A percentile compares a stretch with the other conserved stretches of the same genome.
Evolutionary conservation across 331 rosid genomes (phyloP).

Genomic region (Acacia concinna): DNA sequence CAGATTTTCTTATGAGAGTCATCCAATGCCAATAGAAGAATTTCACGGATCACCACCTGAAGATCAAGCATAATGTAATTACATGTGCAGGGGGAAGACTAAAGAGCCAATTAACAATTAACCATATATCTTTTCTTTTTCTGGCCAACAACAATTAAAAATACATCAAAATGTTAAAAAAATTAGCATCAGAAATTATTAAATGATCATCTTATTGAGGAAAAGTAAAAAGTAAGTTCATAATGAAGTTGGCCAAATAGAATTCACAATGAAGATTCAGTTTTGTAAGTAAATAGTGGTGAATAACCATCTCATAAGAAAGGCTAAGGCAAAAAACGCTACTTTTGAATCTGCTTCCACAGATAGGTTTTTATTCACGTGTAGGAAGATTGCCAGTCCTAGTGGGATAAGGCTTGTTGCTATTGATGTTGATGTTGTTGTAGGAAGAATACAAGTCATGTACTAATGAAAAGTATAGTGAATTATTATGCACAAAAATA

Average conservation of each 20-base stretch:
- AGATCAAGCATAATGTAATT: conserved; percentile 33
- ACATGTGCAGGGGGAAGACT: neutral
- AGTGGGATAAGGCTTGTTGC: no score
- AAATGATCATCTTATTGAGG: conserved; percentile 1
- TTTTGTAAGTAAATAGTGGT: conserved; percentile 12
- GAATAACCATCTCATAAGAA: conserved; percentile 6
- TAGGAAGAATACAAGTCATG: no score
- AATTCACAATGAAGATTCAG: conserved; percentile 1
- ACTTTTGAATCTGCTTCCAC: neutral
- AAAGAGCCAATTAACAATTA: neutral
- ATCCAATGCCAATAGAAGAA: conserved; percentile 76
- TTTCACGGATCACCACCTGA: conserved; percentile 66
- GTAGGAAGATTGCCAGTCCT: no score
- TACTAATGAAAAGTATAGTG: no score
- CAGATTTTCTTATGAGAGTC: conserved; percentile 88
- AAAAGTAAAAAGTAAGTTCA: conserved; percentile 10
- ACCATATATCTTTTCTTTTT: neutral
- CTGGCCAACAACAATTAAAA: neutral
- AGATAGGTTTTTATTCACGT: neutral
- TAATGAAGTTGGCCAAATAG: neutral
- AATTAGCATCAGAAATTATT: neutral
- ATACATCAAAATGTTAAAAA: neutral
- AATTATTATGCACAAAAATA: neutral
- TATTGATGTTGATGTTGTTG: no score
- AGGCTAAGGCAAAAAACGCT: conserved; percentile 4